Conservation (phyloP, 805 yeast genomes). For the Zygosaccharomyces siamensis region DNA sequence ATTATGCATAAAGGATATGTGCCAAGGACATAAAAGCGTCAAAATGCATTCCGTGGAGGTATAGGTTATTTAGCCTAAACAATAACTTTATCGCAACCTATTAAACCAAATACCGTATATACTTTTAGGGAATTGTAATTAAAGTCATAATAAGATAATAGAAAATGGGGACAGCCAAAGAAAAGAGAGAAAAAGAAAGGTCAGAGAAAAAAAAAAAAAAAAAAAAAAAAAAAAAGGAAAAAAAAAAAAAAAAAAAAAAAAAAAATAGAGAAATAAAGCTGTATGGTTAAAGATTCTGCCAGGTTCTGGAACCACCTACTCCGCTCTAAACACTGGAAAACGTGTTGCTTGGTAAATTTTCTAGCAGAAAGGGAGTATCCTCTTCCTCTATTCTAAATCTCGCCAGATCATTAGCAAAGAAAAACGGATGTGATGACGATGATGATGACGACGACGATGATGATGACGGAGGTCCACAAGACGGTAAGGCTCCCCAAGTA, state of each 20-base stretch:
- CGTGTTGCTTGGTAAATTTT: constrained; percentile 9
- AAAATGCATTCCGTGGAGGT: too few species aligned
- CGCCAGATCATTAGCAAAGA: constrained; percentile 12
- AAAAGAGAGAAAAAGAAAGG: neutral
- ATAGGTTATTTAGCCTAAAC: neutral
- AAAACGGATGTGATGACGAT: neutral
- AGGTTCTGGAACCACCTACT: neutral
- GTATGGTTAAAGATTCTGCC: neutral
- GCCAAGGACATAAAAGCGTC: too few species aligned
- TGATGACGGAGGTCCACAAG: constrained; percentile 1
- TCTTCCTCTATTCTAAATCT: constrained; percentile 17
- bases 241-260: too few species aligned
- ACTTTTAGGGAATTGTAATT: neutral
- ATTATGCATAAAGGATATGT: too few species aligned
- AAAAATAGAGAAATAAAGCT: neutral
- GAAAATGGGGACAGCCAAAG: neutral
- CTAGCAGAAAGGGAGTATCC: constrained; percentile 16
- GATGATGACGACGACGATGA: neutral
- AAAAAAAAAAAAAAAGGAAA: too few species aligned
- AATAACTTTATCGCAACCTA: neutral
- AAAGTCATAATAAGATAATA: neutral
- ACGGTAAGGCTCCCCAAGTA: constrained; percentile 8
- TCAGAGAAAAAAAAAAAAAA: too few species aligned
- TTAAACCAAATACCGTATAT: neutral
- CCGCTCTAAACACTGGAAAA: neutral